A percentile compares a stretch with the other conserved stretches of the same genome.
Evolutionary conservation across 1,284 basidiomycete species (phyloP).

Genomic region (Paramarasmius palmivorus): DNA sequence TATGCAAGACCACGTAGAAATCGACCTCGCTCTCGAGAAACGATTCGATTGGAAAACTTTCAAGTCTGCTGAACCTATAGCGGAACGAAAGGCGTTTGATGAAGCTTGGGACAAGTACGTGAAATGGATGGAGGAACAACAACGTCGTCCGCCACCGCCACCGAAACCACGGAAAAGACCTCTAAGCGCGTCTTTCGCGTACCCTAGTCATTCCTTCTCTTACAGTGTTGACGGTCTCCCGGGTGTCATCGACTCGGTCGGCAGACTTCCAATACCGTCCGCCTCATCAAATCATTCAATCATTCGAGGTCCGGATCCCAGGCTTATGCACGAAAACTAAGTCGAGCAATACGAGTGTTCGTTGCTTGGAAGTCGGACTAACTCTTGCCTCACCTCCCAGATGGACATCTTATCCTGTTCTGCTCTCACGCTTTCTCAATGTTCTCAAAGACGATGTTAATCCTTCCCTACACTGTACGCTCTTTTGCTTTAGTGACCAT

Average conservation of each 20-base stretch:
- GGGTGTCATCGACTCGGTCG: neutral
- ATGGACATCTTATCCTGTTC: constrained; percentile 8
- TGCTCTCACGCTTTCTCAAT: neutral
- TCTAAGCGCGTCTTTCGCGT: constrained; percentile 8
- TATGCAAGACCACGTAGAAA: constrained; percentile 57
- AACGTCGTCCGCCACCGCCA: constrained; percentile 9
- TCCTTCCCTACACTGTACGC: too few species aligned
- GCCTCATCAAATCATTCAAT: too few species aligned
- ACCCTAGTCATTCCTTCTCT: neutral
- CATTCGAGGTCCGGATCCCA: too few species aligned
- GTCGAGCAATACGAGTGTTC: constrained; percentile 55
- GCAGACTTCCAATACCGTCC: neutral
- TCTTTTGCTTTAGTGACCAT: too few species aligned
- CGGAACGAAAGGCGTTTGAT: constrained; percentile 55
- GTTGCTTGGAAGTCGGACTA: constrained; percentile 53
- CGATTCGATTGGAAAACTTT: constrained; percentile 47
- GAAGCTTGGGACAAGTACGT: constrained; percentile 55
- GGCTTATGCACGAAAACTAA: constrained; percentile 36
- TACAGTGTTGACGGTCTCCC: constrained; percentile 1
- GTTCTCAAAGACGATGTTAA: too few species aligned
- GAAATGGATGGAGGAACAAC: constrained; percentile 37
- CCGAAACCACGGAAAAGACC: constrained; percentile 1
- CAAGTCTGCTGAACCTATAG: constrained; percentile 31
- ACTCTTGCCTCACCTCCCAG: neutral
- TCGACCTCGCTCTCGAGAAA: constrained; percentile 45